Percentiles rank a stretch among this genome's conserved stretches.
These are phyloP conservation scores for Alternaria sp. DNA, from an alignment of 2,329 filamentous ascomycete genomes.

Conservation along the genomic window DNA sequence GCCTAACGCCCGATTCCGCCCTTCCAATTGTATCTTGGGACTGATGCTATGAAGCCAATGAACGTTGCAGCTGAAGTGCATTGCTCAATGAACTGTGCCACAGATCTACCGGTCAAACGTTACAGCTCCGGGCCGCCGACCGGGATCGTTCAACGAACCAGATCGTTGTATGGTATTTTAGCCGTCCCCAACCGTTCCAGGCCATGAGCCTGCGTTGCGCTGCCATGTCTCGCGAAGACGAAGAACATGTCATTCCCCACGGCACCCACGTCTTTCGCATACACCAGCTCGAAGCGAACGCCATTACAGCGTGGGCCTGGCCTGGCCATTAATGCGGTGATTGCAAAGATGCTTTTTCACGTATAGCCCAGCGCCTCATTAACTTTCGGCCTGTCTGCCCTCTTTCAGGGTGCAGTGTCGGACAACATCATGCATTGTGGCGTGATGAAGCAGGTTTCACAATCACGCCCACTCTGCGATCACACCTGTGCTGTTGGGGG, in stretches of 20 bases:
- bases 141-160: slow-evolving; percentile 15
- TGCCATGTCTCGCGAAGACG: background rate
- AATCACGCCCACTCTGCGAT: background rate
- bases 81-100: slow-evolving; percentile 10
- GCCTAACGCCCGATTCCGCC: slow-evolving; percentile 10
- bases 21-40: slow-evolving; percentile 6
- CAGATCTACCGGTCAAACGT: slow-evolving; percentile 19
- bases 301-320: background rate
- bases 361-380: background rate
- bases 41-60: slow-evolving; percentile 1
- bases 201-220: background rate
- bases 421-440: background rate
- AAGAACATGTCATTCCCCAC: background rate
- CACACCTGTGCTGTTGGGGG: background rate
- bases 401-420: background rate
- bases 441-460: background rate
- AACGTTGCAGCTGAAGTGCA: background rate
- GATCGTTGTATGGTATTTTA: slow-evolving; percentile 7
- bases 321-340: background rate
- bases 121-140: slow-evolving; percentile 14
- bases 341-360: background rate
- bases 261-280: background rate
- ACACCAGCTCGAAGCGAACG: background rate
- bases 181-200: slow-evolving; percentile 9
- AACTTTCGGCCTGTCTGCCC: background rate